A percentile compares a stretch with the other conserved stretches of the same genome.
Conservation (phyloP, 441 rosid genomes). For the Erodium trifolium region DNA sequence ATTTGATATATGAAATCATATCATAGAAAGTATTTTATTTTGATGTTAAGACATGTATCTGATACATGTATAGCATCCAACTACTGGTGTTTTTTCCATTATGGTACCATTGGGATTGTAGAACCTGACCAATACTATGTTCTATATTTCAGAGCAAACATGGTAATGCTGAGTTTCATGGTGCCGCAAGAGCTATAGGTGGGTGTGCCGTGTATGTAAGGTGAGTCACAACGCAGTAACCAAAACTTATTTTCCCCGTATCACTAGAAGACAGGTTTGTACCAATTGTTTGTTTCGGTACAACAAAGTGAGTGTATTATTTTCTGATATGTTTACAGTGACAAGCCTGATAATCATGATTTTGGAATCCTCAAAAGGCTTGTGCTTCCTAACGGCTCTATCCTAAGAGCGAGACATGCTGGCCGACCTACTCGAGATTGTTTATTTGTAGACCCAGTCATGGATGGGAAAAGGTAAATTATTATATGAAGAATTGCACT, state of each 20-base stretch:
- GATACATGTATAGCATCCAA: background rate
- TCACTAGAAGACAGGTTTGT: background rate
- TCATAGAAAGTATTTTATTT: background rate
- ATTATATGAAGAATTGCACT: background rate
- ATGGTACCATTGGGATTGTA: background rate
- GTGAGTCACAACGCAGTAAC: slow-evolving; percentile 24
- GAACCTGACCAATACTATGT: slow-evolving; percentile 4
- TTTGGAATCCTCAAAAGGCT: slow-evolving; percentile 55
- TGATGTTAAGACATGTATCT: background rate
- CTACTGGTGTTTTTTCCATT: background rate
- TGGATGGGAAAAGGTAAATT: slow-evolving; percentile 57
- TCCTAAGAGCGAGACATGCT: slow-evolving; percentile 53
- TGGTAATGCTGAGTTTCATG: slow-evolving; percentile 52
- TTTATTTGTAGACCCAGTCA: slow-evolving; percentile 55
- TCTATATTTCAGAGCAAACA: slow-evolving; percentile 47
- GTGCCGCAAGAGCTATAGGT: slow-evolving; percentile 60
- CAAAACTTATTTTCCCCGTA: background rate
- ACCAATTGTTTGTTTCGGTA: background rate
- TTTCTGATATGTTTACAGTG: slow-evolving; percentile 31
- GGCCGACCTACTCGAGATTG: slow-evolving; percentile 73
- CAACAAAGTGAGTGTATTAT: background rate
- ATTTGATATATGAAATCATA: background rate
- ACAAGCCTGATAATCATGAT: slow-evolving; percentile 64
- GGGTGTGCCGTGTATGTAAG: slow-evolving; percentile 69
- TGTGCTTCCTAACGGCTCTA: slow-evolving; percentile 58